Conservation (phyloP, 495 filamentous ascomycete species). For the Lophiostoma macrostomum region DNA sequence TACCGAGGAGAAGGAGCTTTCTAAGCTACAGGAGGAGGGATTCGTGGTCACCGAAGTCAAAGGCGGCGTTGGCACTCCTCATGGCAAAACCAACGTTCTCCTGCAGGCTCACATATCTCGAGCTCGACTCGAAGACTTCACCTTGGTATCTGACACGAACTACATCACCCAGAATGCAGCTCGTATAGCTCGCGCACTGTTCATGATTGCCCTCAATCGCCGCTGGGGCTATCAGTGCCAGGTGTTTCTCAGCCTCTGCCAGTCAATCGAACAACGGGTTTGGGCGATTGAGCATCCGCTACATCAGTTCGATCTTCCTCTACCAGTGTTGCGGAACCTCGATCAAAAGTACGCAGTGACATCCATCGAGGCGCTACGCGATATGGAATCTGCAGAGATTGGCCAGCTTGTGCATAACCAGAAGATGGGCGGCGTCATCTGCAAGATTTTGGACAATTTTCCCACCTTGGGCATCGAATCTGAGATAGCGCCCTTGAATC, state of each 20-base stretch:
- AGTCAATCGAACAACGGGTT: conserved; percentile 88
- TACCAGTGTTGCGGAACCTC: conserved; percentile 75
- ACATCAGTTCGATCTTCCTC: conserved; percentile 88
- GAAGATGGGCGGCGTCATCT: conserved; percentile 74
- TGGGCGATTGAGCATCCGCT: conserved; percentile 96
- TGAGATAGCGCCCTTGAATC: conserved; percentile 92
- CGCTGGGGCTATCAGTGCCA: conserved; percentile 93
- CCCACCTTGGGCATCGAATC: conserved; percentile 85
- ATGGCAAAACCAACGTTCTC: conserved; percentile 92
- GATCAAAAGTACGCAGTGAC: conserved; percentile 69
- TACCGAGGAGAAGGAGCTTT: conserved; percentile 76
- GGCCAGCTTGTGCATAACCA: conserved; percentile 88
- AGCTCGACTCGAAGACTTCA: conserved; percentile 85
- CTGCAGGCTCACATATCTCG: conserved; percentile 94
- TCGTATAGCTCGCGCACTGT: conserved; percentile 88
- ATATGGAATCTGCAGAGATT: conserved; percentile 91
- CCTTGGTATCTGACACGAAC: conserved; percentile 81
- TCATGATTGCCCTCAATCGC: conserved; percentile 94
- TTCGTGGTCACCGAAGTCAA: conserved; percentile 66
- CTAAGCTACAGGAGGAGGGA: conserved; percentile 58
- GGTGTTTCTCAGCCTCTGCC: conserved; percentile 82
- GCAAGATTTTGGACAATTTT: conserved; percentile 82
- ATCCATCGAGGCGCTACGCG: conserved; percentile 76
- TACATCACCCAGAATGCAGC: conserved; percentile 96
- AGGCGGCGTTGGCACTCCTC: conserved; percentile 70